Evolutionary conservation across 805 yeast species (phyloP).

Genomic region (Cyberlindnera petersonii): DNA sequence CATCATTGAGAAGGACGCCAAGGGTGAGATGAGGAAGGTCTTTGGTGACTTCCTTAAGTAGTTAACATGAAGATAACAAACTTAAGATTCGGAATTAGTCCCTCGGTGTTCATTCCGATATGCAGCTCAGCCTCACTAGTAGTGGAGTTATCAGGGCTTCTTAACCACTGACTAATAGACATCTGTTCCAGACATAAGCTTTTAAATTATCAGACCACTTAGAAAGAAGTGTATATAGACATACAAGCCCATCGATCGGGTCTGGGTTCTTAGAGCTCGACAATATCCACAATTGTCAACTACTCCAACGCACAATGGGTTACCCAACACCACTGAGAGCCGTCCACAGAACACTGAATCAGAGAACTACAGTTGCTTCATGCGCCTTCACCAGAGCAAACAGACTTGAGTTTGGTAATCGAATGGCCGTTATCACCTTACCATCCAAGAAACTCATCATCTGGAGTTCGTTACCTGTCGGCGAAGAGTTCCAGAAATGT

Average conservation of each 20-base stretch:
- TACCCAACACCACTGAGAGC: slow-evolving; percentile 39
- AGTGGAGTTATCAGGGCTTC: no score
- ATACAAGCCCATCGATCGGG: neutral
- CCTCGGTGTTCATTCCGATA: neutral
- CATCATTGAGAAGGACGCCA: slow-evolving; percentile 41
- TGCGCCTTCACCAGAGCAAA: slow-evolving; percentile 31
- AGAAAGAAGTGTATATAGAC: no score
- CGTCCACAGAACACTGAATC: slow-evolving; percentile 33
- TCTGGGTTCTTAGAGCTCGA: no score
- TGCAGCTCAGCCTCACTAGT: no score
- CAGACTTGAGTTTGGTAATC: slow-evolving; percentile 34
- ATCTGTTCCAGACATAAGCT: no score
- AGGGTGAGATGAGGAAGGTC: slow-evolving; percentile 23
- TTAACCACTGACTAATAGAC: no score
- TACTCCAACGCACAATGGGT: slow-evolving; percentile 37
- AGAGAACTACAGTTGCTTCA: slow-evolving; percentile 33
- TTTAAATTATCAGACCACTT: no score
- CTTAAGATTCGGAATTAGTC: neutral
- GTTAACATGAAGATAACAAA: neutral
- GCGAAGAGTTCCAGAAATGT: slow-evolving; percentile 40
- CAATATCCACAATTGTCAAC: no score
- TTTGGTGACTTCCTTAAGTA: slow-evolving; percentile 17
- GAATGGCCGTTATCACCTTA: slow-evolving; percentile 35
- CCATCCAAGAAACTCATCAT: slow-evolving; percentile 37
- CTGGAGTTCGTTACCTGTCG: slow-evolving; percentile 59